Conservation (phyloP, 2,329 filamentous ascomycete genomes). For the Fusarium mexicanum region DNA sequence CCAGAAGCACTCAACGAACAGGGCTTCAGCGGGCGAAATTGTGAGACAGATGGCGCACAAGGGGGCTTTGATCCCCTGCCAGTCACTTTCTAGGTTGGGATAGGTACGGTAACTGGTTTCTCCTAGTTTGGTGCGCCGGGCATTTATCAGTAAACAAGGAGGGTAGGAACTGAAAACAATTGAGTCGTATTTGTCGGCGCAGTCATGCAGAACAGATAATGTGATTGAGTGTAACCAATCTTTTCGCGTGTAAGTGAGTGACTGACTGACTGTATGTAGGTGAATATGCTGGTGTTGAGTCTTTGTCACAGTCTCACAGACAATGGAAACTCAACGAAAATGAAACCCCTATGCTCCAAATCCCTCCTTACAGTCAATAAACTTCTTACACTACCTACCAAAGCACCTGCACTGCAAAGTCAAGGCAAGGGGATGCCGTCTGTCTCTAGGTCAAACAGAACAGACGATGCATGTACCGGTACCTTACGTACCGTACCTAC, state of each 20-base stretch:
- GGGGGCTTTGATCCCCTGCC: slow-evolving; percentile 23
- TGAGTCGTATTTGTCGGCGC: neutral
- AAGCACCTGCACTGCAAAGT: neutral
- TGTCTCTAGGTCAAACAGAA: neutral
- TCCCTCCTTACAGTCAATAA: neutral
- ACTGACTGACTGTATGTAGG: neutral
- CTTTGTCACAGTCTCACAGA: neutral
- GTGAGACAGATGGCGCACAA: slow-evolving; percentile 33
- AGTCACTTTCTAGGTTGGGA: slow-evolving; percentile 16
- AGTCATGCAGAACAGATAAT: neutral
- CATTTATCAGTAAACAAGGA: slow-evolving; percentile 18
- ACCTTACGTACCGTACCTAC: slow-evolving; percentile 31
- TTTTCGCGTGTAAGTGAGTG: neutral
- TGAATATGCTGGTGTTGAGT: neutral
- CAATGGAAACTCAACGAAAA: neutral
- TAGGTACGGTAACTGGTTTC: slow-evolving; percentile 7
- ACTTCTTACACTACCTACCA: neutral
- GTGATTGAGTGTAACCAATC: slow-evolving; percentile 4
- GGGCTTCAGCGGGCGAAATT: slow-evolving; percentile 22
- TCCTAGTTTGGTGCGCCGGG: slow-evolving; percentile 28
- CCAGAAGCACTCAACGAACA: slow-evolving; percentile 19
- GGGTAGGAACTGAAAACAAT: slow-evolving; percentile 1
- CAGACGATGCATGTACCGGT: slow-evolving; percentile 3
- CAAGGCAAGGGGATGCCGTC: slow-evolving; percentile 6
- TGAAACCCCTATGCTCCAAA: neutral